phyloP scores from a whole-genome alignment of 225 moss, liverwort and hornwort genomes.

The Climacium dendroides region DNA sequence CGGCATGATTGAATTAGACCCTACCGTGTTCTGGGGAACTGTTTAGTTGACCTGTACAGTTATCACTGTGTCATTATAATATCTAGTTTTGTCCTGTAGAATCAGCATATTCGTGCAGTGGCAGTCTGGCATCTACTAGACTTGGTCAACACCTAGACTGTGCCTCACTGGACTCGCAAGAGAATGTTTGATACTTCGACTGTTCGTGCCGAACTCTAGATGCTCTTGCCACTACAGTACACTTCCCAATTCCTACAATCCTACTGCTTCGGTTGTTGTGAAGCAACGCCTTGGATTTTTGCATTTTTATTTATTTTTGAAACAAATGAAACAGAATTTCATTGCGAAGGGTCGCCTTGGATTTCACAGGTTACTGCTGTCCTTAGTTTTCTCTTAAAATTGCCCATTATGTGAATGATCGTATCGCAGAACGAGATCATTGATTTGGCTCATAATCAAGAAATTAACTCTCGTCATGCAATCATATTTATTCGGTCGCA shows the following conservation, averaged over 20 bases:
- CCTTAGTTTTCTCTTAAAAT: background rate
- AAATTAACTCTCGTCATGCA: background rate
- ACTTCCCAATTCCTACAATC: background rate
- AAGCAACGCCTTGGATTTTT: background rate
- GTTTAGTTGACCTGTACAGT: background rate
- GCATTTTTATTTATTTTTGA: too few species aligned
- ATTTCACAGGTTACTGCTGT: background rate
- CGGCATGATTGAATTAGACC: background rate
- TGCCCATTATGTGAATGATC: background rate
- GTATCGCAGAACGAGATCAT: background rate
- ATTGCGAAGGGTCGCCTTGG: too few species aligned
- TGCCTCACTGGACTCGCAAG: background rate
- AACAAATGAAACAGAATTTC: too few species aligned
- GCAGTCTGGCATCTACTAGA: background rate
- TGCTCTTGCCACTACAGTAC: background rate
- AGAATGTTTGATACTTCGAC: background rate
- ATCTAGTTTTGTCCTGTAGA: background rate
- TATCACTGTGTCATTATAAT: background rate
- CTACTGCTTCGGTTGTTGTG: background rate
- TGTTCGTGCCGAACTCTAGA: background rate
- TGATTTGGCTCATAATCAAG: background rate
- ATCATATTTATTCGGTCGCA: background rate
- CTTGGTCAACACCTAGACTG: background rate
- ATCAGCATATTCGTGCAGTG: background rate
- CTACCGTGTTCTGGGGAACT: background rate